phyloP scores from a whole-genome alignment of 228 moss, liverwort and hornwort species.

The Sphagnum magellanicum region DNA sequence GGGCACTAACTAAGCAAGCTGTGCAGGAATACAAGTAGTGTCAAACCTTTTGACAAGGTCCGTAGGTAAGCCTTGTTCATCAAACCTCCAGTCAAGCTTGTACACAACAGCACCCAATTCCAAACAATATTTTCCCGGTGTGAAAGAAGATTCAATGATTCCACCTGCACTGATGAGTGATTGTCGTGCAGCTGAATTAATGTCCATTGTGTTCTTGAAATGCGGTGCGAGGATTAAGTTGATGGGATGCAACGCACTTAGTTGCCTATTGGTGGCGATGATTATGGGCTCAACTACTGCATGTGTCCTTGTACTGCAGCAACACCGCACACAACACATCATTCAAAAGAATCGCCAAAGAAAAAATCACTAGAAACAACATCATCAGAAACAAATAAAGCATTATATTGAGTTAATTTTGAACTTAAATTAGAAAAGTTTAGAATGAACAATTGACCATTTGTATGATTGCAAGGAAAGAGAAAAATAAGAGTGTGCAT shows the following conservation, averaged over 20 bases:
- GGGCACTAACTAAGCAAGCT: too few species aligned
- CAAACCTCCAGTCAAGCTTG: constrained; percentile 47
- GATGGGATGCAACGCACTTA: constrained; percentile 67
- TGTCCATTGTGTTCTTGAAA: constrained; percentile 61
- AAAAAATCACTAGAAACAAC: background rate
- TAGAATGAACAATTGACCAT: too few species aligned
- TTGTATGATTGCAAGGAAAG: too few species aligned
- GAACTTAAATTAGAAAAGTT: background rate
- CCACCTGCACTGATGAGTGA: constrained; percentile 54
- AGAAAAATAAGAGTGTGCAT: background rate
- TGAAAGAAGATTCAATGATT: constrained; percentile 57
- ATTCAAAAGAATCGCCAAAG: background rate
- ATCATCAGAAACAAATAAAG: background rate
- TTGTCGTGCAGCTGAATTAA: constrained; percentile 52
- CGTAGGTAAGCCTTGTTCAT: constrained; percentile 54
- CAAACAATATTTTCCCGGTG: constrained; percentile 47
- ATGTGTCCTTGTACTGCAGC: constrained; percentile 25
- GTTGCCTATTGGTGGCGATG: constrained; percentile 52
- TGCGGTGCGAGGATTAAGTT: constrained; percentile 45
- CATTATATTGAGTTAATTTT: background rate
- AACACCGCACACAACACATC: background rate
- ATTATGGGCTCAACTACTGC: constrained; percentile 55
- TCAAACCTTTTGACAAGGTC: constrained; percentile 65
- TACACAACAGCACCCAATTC: constrained; percentile 50
- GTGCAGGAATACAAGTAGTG: background rate